phyloP scores from a whole-genome alignment of 2,329 filamentous ascomycete species.

The Hirsutella minnesotensis region DNA sequence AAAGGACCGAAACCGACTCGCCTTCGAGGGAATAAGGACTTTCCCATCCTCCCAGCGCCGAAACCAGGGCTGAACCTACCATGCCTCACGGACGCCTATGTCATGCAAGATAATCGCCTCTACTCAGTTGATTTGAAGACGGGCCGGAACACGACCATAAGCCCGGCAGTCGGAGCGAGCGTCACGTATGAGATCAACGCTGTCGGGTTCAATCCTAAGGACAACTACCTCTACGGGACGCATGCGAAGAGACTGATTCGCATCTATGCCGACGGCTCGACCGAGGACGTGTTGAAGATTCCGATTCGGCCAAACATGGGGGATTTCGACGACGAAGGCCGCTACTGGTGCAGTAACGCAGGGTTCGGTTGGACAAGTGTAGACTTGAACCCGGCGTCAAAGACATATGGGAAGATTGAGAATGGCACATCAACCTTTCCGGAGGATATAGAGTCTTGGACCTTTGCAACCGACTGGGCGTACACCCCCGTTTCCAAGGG shows the following conservation, averaged over 20 bases:
- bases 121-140: conserved; percentile 1
- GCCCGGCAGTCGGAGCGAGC: not conserved
- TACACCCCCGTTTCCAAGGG: not conserved
- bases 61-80: not conserved
- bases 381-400: conserved; percentile 2
- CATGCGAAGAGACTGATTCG: not conserved
- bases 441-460: not conserved
- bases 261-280: conserved; percentile 1
- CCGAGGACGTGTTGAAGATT: not conserved
- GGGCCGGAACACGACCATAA: not conserved
- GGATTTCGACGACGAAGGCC: conserved; percentile 2
- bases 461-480: conserved; percentile 1
- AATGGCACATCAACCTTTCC: not conserved
- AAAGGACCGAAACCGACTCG: too few relatives aligned
- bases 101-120: not conserved
- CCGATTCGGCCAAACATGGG: conserved; percentile 1
- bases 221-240: conserved; percentile 3
- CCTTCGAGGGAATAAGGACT: too few relatives aligned
- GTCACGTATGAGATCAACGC: not conserved
- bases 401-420: not conserved
- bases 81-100: conserved; percentile 2
- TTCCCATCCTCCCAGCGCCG: not conserved
- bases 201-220: conserved; percentile 3
- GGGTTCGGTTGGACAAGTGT: conserved; percentile 1
- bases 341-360: conserved; percentile 1